Conservation (phyloP, 768 basidiomycete genomes). For the Termitomyces sp. region DNA sequence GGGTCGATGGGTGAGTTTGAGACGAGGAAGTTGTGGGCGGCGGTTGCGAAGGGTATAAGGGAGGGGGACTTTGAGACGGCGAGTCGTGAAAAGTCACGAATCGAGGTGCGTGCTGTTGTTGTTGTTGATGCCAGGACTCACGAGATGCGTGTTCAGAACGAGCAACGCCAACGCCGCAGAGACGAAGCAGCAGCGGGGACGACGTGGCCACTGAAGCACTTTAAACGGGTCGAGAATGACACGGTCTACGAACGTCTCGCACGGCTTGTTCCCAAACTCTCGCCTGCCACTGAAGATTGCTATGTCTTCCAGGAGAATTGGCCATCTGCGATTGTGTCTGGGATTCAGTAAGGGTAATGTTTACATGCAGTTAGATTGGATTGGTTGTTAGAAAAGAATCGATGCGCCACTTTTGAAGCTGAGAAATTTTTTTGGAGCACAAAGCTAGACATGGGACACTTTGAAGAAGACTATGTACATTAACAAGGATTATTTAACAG, state of each 20-base stretch:
- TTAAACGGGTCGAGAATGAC: slow-evolving; percentile 64
- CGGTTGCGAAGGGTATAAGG: slow-evolving; percentile 86
- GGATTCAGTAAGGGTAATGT: no score
- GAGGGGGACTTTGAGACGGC: slow-evolving; percentile 92
- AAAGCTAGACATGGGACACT: not conserved
- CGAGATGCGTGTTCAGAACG: no score
- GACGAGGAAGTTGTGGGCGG: slow-evolving; percentile 78
- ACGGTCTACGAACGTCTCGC: slow-evolving; percentile 69
- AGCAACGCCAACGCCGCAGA: slow-evolving; percentile 83
- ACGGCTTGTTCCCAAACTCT: slow-evolving; percentile 46
- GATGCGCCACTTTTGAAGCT: no score
- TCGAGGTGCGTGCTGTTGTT: no score
- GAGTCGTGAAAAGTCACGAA: slow-evolving; percentile 79
- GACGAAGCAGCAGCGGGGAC: slow-evolving; percentile 73
- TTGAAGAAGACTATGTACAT: not conserved
- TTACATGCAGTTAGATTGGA: no score
- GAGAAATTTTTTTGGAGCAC: no score
- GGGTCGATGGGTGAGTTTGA: slow-evolving; percentile 77
- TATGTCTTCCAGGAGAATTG: slow-evolving; percentile 69
- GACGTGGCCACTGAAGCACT: slow-evolving; percentile 76
- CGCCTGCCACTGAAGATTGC: slow-evolving; percentile 68
- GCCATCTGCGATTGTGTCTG: slow-evolving; percentile 28
- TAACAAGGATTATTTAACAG: slow-evolving; percentile 3
- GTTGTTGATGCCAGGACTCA: no score
- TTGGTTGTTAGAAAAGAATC: no score